phyloP scores from a whole-genome alignment of 768 basidiomycete species.

The Chlorophyllum brunneum region DNA sequence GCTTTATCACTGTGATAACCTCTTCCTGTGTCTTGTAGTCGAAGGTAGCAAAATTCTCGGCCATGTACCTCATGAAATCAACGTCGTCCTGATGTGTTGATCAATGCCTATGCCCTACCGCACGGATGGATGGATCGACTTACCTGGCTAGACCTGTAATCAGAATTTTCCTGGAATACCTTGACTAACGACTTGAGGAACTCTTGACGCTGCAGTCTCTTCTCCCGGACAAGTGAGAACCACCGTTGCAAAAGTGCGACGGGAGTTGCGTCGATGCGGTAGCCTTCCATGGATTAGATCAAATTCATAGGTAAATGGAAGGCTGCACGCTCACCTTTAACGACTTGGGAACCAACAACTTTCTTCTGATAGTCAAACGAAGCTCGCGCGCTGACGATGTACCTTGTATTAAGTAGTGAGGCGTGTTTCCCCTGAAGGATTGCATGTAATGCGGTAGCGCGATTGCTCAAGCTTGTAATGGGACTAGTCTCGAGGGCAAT shows the following conservation, averaged over 20 bases:
- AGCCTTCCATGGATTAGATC: conserved; percentile 42
- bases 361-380: conserved; percentile 84
- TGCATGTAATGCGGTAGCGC: conserved; percentile 78
- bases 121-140: conserved; percentile 28
- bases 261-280: conserved; percentile 57
- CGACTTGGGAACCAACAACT: conserved; percentile 32
- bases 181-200: conserved; percentile 82
- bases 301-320: neutral
- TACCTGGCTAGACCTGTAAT: conserved; percentile 61
- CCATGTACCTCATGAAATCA: conserved; percentile 87
- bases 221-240: conserved; percentile 91
- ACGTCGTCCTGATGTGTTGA: conserved; percentile 60
- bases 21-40: conserved; percentile 98
- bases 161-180: conserved; percentile 71
- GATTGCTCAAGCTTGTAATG: conserved; percentile 51
- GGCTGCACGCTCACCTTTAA: conserved; percentile 46
- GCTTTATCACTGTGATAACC: conserved; percentile 78
- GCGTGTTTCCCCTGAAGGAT: conserved; percentile 87
- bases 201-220: conserved; percentile 79
- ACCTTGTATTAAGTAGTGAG: conserved; percentile 84
- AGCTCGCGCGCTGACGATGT: conserved; percentile 71
- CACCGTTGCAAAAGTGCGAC: conserved; percentile 81
- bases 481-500: conserved; percentile 91
- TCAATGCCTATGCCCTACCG: neutral
- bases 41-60: conserved; percentile 88